phyloP scores from a whole-genome alignment of 2,329 filamentous ascomycete species.

The Claviceps monticola region DNA sequence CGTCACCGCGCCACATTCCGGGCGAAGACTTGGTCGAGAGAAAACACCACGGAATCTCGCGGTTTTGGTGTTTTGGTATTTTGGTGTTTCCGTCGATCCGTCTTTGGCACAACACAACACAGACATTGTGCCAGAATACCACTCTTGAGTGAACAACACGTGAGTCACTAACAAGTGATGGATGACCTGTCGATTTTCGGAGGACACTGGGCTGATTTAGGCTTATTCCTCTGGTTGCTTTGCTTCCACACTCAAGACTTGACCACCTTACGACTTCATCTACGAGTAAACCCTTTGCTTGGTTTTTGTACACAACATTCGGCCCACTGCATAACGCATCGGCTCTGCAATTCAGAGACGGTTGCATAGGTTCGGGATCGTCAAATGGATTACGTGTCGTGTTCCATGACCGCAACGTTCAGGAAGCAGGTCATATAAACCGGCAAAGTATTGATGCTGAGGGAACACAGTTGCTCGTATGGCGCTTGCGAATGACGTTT shows the following conservation, averaged over 20 bases:
- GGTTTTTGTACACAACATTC: not conserved
- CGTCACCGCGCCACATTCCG: not conserved
- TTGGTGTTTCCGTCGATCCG: not conserved
- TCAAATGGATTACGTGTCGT: not conserved
- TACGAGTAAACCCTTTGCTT: not conserved
- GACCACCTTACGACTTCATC: not conserved
- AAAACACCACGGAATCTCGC: not conserved
- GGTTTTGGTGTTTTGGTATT: not conserved
- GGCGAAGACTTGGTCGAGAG: not conserved
- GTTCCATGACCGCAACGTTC: not conserved
- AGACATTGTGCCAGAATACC: too few species aligned
- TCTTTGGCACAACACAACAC: not conserved
- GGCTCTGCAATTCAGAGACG: not conserved
- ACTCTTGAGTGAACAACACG: too few species aligned
- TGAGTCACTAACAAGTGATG: too few species aligned
- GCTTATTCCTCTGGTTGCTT: not conserved
- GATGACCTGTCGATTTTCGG: not conserved
- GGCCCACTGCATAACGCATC: not conserved
- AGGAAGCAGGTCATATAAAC: not conserved
- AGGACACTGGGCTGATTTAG: not conserved
- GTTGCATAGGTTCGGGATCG: not conserved
- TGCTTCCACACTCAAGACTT: not conserved
- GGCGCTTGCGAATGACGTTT: not conserved
- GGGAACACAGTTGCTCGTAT: constrained; percentile 2
- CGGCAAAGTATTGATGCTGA: not conserved